Evolutionary conservation across 225 moss, liverwort and hornwort species (phyloP).

Genomic region (Climacium dendroides): DNA sequence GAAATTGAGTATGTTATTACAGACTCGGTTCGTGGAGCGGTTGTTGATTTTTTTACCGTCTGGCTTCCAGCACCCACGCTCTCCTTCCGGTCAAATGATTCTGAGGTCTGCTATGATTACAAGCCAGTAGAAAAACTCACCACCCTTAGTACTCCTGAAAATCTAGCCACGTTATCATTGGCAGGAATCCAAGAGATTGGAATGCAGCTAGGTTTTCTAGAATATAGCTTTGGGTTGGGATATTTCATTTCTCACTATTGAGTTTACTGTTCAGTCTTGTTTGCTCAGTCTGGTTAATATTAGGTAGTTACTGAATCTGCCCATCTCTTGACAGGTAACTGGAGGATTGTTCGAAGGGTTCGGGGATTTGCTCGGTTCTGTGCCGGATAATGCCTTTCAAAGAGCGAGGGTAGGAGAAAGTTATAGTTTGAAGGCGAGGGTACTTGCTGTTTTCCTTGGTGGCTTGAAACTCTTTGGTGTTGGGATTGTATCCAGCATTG

Average conservation of each 20-base stretch:
- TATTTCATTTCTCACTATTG: neutral
- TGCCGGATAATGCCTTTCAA: constrained; percentile 95
- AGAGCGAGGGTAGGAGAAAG: constrained; percentile 62
- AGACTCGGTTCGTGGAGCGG: constrained; percentile 73
- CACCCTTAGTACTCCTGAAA: neutral
- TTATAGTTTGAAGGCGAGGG: constrained; percentile 47
- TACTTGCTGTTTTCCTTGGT: constrained; percentile 59
- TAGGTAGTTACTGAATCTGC: neutral
- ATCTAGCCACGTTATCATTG: neutral
- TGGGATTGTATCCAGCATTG: constrained; percentile 67
- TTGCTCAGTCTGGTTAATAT: neutral
- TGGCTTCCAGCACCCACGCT: constrained; percentile 97
- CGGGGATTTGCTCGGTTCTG: constrained; percentile 51
- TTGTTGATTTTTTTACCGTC: constrained; percentile 95
- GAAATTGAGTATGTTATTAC: constrained; percentile 93
- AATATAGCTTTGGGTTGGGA: neutral
- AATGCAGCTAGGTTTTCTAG: neutral
- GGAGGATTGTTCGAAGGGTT: constrained; percentile 55
- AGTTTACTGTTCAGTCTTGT: neutral
- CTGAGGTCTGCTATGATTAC: constrained; percentile 19
- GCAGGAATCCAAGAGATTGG: neutral
- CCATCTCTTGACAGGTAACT: constrained; percentile 6
- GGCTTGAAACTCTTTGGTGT: constrained; percentile 89
- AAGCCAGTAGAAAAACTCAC: neutral
- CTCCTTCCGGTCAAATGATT: constrained; percentile 56